A percentile compares a stretch with the other conserved stretches of the same genome.
Evolutionary conservation across 2,329 filamentous ascomycete species (phyloP).

Genomic region (Ophiostoma montium): DNA sequence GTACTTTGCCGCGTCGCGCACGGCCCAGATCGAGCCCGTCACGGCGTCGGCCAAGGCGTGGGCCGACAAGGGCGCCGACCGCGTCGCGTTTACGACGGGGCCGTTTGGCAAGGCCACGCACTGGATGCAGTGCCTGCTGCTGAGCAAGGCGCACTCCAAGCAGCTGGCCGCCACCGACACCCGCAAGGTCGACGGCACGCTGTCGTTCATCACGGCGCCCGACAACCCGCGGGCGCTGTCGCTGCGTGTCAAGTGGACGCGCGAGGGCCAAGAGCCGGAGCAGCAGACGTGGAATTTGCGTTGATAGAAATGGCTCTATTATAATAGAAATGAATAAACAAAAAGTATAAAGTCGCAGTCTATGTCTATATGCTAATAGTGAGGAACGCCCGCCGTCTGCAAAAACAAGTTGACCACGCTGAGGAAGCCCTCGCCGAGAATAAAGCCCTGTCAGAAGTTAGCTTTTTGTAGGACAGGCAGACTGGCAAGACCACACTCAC

Average conservation of each 20-base stretch:
- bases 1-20: slow-evolving; percentile 59
- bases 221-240: slow-evolving; percentile 56
- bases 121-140: slow-evolving; percentile 73
- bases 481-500: slow-evolving; percentile 9
- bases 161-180: slow-evolving; percentile 34
- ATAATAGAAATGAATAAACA: too few species aligned
- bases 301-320: too few species aligned
- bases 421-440: slow-evolving; percentile 80
- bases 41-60: slow-evolving; percentile 47
- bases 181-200: slow-evolving; percentile 47
- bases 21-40: slow-evolving; percentile 34
- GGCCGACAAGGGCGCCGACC: slow-evolving; percentile 42
- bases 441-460: slow-evolving; percentile 48
- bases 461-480: too few species aligned
- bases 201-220: slow-evolving; percentile 56
- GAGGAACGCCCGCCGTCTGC: slow-evolving; percentile 43
- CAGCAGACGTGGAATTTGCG: slow-evolving; percentile 32
- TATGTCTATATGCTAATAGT: slow-evolving; percentile 3
- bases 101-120: slow-evolving; percentile 67
- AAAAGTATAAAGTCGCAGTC: not conserved
- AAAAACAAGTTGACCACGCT: slow-evolving; percentile 82
- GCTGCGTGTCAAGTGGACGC: slow-evolving; percentile 49
- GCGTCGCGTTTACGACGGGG: slow-evolving; percentile 79
- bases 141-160: slow-evolving; percentile 47
- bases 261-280: slow-evolving; percentile 20